A percentile compares a stretch with the other conserved stretches of the same genome.
Conservation (phyloP, 352 stramenopile genomes). For the Pythium aquatile region DNA sequence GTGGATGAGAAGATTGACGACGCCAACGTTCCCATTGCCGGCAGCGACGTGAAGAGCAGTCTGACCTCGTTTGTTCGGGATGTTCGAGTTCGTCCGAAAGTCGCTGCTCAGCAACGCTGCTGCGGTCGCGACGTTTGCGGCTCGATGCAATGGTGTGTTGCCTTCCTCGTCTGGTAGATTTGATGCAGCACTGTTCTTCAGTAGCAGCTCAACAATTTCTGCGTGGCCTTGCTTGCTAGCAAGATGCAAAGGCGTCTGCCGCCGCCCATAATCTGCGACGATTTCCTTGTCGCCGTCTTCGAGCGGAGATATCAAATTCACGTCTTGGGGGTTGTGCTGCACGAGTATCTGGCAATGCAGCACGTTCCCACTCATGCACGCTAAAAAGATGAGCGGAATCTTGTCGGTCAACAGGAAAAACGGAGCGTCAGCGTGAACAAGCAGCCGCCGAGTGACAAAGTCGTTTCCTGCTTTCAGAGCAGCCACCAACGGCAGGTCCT, state of each 20-base stretch:
- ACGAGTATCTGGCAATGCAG: constrained; percentile 77
- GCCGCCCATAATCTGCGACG: constrained; percentile 57
- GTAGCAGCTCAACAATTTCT: constrained; percentile 55
- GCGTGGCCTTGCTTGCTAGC: constrained; percentile 70
- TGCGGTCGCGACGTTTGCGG: constrained; percentile 62
- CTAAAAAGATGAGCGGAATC: constrained; percentile 72
- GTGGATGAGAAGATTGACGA: constrained; percentile 72
- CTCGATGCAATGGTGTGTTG: constrained; percentile 77
- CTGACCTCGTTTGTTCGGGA: constrained; percentile 69
- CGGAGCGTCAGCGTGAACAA: constrained; percentile 66
- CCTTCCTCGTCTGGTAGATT: constrained; percentile 80
- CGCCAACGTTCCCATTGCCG: constrained; percentile 62
- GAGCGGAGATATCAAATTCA: constrained; percentile 77
- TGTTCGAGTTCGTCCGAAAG: constrained; percentile 78
- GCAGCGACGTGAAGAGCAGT: constrained; percentile 76
- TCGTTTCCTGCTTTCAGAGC: constrained; percentile 73
- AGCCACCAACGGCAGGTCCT: constrained; percentile 63
- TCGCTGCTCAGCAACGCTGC: constrained; percentile 55
- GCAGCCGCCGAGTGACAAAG: constrained; percentile 64
- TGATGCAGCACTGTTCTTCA: constrained; percentile 62
- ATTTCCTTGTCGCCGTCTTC: constrained; percentile 83
- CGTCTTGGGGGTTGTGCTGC: constrained; percentile 46
- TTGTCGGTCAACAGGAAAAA: constrained; percentile 80
- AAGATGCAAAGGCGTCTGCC: constrained; percentile 77
- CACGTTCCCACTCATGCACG: constrained; percentile 63